A percentile compares a stretch with the other conserved stretches of the same genome.
These are phyloP conservation scores for Aspergillus felis DNA, from an alignment of 2,329 filamentous ascomycete genomes.

Conservation along the genomic window DNA sequence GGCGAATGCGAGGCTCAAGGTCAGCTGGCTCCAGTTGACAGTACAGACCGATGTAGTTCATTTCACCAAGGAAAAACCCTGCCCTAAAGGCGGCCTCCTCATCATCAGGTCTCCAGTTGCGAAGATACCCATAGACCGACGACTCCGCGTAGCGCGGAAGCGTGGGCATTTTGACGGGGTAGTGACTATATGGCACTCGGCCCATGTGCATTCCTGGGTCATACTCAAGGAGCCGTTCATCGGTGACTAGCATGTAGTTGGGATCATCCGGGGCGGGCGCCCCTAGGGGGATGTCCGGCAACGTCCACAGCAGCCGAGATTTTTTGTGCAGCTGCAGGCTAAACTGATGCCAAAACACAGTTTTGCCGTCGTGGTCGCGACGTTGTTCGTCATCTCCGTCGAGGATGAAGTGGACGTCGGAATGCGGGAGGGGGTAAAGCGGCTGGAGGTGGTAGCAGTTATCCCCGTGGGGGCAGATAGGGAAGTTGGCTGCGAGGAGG, in stretches of 20 bases:
- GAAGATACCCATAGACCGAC: not conserved
- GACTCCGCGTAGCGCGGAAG: not conserved
- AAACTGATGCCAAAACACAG: too few species aligned
- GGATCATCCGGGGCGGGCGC: not conserved
- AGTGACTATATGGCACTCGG: not conserved
- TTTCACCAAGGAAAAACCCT: too few species aligned
- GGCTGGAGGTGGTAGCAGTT: too few species aligned
- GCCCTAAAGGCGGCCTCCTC: too few species aligned
- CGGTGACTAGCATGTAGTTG: not conserved
- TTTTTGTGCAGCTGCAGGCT: not conserved
- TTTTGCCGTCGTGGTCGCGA: not conserved
- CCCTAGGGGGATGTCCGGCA: not conserved
- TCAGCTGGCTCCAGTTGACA: too few species aligned
- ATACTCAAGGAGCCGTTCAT: not conserved
- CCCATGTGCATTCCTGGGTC: too few species aligned
- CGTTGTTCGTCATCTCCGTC: too few species aligned
- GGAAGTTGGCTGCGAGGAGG: not conserved
- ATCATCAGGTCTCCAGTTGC: too few species aligned
- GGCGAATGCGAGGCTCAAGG: too few species aligned
- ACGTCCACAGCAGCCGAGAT: not conserved
- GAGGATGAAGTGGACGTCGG: too few species aligned
- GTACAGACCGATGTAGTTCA: too few species aligned
- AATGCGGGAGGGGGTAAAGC: fast-evolving
- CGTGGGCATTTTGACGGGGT: not conserved
- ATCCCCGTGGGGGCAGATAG: too few species aligned